Base-by-base conservation (phyloP, 78 protist species). In the Dictyostelium firmibasis region DNA sequence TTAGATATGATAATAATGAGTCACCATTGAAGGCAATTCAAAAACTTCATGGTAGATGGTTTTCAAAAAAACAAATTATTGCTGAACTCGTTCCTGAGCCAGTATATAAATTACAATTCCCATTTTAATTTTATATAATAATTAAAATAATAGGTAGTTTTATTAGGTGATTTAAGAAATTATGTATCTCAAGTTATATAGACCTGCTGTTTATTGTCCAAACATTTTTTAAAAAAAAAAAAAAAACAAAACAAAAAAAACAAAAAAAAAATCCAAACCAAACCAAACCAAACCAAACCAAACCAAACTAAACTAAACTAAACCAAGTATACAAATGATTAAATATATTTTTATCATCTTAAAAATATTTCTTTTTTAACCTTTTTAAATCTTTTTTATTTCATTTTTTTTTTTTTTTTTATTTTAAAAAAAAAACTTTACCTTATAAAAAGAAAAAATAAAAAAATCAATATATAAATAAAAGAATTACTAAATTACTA, bases 11-110 rank as follows among this genome's bases (percentile, higher is more conserved):
- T 70, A 78, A 31, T 27, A 44, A 20, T 4, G 87, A 89, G 27
- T 33, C 60, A 8, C 72, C 87, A 13, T 13, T 75, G 16, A 25
- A n/a, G 29, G 94, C 94, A 83, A 89, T 89, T 47, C 72, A 35
- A 23, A 89, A 89, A 25, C 72, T 89, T 8, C 67, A 89, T 47
- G 85, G 94, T 64, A 81, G 94, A 76, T 89, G 94, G 94, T 89
- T 89, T 47, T 53, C 88, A 16, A 20, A 84, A 20, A 89, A 81
- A 29, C 36, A 43, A 84, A 43, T 89, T 38, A 44, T 78, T 13
- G 94, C 94, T 16, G 94, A 89, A 33, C 57, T 67, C 33, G 25
- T 89, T 31, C 86, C 94, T 11, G 94, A 89, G 35, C 38, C 57
- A 38, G 44, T 70, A 23, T 89, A 89, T 89, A 44, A 53, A 57